These are phyloP conservation scores for Phytophthora pseudosyringae DNA, from an alignment of 352 stramenopile genomes.

Conservation along the genomic window DNA sequence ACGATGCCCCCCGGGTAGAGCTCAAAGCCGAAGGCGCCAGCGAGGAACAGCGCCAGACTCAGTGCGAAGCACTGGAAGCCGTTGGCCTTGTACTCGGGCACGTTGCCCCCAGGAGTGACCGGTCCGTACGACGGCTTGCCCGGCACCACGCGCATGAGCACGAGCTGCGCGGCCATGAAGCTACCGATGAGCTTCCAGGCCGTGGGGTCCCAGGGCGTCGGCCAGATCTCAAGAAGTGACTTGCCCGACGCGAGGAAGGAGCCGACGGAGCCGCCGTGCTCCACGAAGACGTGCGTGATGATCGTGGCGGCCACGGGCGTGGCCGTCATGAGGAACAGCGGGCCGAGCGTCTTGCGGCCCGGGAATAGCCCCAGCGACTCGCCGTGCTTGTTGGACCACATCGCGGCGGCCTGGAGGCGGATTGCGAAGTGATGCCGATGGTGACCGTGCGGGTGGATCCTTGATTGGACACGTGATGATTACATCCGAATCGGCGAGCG, in stretches of 20 bases:
- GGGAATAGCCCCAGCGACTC: conserved; percentile 80
- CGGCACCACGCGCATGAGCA: conserved; percentile 91
- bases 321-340: conserved; percentile 87
- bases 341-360: conserved; percentile 81
- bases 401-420: conserved; percentile 31
- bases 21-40: conserved; percentile 54
- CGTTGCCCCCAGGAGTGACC: conserved; percentile 87
- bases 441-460: conserved; percentile 3
- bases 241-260: conserved; percentile 49
- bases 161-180: conserved; percentile 91
- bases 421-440: conserved; percentile 29
- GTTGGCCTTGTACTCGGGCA: conserved; percentile 94
- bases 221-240: conserved; percentile 80
- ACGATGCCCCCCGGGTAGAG: conserved; percentile 77
- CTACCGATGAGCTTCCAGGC: conserved; percentile 91
- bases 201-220: conserved; percentile 78
- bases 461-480: conserved; percentile 21
- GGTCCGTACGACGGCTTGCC: conserved; percentile 89
- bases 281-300: conserved; percentile 81
- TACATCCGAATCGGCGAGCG: conserved; percentile 25
- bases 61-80: conserved; percentile 92
- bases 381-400: conserved; percentile 78
- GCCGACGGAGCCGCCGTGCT: conserved; percentile 51
- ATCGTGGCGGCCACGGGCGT: conserved; percentile 89
- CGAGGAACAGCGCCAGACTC: conserved; percentile 80